phyloP scores from a whole-genome alignment of 1,139 yeast species.

The Geotrichum citri-aurantii region DNA sequence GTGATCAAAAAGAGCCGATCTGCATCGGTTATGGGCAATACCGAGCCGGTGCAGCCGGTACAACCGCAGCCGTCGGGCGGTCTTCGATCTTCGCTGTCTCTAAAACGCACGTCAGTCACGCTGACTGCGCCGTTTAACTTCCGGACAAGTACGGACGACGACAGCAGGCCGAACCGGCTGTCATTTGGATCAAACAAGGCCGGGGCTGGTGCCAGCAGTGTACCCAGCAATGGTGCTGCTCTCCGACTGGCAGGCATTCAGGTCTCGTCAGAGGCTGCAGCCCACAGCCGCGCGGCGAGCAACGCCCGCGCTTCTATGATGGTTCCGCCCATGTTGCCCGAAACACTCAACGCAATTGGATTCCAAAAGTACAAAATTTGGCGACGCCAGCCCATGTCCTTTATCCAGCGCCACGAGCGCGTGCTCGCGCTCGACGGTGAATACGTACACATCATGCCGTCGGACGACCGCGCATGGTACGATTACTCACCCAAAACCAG shows the following conservation, averaged over 20 bases:
- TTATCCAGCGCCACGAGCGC: constrained; percentile 75
- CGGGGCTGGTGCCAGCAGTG: not conserved
- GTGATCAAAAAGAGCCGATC: constrained; percentile 4
- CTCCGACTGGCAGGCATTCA: not conserved
- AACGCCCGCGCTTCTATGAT: constrained; percentile 16
- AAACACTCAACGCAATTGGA: constrained; percentile 23
- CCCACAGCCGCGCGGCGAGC: constrained; percentile 10
- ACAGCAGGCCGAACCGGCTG: not conserved
- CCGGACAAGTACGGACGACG: constrained; percentile 5
- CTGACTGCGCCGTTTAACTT: constrained; percentile 11
- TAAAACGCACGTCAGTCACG: constrained; percentile 9
- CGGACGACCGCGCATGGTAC: constrained; percentile 61
- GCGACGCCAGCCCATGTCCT: constrained; percentile 82
- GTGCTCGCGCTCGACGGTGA: constrained; percentile 89
- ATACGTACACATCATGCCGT: constrained; percentile 82
- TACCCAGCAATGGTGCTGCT: not conserved
- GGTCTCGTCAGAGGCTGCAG: not conserved
- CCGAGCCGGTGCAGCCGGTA: not conserved
- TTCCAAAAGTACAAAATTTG: constrained; percentile 66
- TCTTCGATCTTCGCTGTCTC: constrained; percentile 10
- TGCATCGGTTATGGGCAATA: not conserved
- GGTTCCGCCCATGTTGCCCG: constrained; percentile 17
- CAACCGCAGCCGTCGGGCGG: constrained; percentile 1
- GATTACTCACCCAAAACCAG: constrained; percentile 71
- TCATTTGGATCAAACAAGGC: not conserved